phyloP scores from a whole-genome alignment of 169 alveolate genomes.

The Cryptosporidium ryanae region DNA sequence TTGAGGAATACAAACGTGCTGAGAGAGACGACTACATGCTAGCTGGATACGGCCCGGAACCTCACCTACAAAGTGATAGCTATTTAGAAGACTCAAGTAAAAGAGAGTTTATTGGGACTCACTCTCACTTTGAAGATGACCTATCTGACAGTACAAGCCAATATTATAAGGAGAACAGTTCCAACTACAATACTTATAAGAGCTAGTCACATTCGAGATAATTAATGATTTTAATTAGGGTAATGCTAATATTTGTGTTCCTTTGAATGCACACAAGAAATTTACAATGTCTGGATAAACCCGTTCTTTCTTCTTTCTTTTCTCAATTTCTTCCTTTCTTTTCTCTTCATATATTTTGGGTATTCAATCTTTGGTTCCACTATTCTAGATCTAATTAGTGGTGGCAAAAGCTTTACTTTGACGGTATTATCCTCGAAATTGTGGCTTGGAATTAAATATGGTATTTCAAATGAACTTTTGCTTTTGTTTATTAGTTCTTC shows the following conservation, averaged over 20 bases:
- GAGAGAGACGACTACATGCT: conserved; percentile 92
- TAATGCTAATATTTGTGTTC: too few species aligned
- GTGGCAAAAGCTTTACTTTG: conserved; percentile 7
- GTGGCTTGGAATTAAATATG: conserved; percentile 15
- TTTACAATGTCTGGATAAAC: too few species aligned
- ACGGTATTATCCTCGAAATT: too few species aligned
- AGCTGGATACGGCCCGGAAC: conserved; percentile 55
- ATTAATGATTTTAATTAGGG: too few species aligned
- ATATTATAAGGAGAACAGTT: conserved; percentile 22
- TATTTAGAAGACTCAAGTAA: not conserved
- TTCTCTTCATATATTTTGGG: conserved; percentile 30
- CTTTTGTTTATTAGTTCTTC: conserved; percentile 2
- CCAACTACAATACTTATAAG: conserved; percentile 13
- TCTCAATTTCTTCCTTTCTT: conserved; percentile 49
- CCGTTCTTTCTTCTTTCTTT: conserved; percentile 40
- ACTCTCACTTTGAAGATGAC: conserved; percentile 3
- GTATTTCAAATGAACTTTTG: conserved; percentile 33
- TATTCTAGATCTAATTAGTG: not conserved
- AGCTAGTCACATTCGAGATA: too few species aligned
- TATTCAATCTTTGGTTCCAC: conserved; percentile 55
- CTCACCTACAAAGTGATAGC: not conserved
- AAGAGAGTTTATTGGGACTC: not conserved
- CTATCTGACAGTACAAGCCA: conserved; percentile 9
- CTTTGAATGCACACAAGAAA: too few species aligned
- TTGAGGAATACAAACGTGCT: conserved; percentile 97